Base-by-base conservation (phyloP, 2,329 filamentous ascomycete genomes). In the Fusarium paranaense region DNA sequence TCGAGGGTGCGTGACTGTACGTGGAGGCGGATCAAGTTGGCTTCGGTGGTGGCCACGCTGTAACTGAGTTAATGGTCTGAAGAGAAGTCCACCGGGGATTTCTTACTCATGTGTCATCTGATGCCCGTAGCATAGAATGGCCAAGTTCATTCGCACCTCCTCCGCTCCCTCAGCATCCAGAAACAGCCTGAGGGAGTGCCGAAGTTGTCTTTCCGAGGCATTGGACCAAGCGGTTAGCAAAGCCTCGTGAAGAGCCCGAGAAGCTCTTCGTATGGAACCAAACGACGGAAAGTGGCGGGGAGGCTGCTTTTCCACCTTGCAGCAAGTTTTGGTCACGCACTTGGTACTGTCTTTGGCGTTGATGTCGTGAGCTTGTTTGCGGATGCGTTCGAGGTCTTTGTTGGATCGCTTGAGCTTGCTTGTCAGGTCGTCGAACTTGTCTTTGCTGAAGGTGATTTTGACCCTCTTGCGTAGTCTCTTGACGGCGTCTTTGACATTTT, bases 71-170 rank as follows among this genome's bases (percentile, higher is more conserved):
- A 42, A 42, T 42, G 0, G 9, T 13, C 10, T 42, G 38, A 3
- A 20, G 10, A 20, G 10, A 20, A 42, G 38, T 3, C n/a, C 1
- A 20, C 4, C 0, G 38, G 16, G 5, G 4, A 0, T 6, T 20
- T 22, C 32, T 52, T 37, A 62, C 59, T 16, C 20, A 25, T 52
- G 27, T 7, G 13, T 5, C 6, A 45, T 18, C 2, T 32, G 25
- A 18, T 67, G 58, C 11, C 59, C 59, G 6, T 35, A 59, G 6
- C 64, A 67, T 14, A 30, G 14, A 30, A 67, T 67, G 1, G 20
- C 27, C 7, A 62, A 10, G 30, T 67, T 30, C 27, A 67, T 56
- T 1, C 25, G 25, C 5, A 67, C 59, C 1, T 67, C 58, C 14
- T 62, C 58, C 0, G 13, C 10, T 5, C 22, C 37, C 6, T 62